Evolutionary conservation across 2,329 filamentous ascomycete genomes (phyloP), one percentile per base, ranked within the genome.

Genomic region (Phoma sp.): DNA sequence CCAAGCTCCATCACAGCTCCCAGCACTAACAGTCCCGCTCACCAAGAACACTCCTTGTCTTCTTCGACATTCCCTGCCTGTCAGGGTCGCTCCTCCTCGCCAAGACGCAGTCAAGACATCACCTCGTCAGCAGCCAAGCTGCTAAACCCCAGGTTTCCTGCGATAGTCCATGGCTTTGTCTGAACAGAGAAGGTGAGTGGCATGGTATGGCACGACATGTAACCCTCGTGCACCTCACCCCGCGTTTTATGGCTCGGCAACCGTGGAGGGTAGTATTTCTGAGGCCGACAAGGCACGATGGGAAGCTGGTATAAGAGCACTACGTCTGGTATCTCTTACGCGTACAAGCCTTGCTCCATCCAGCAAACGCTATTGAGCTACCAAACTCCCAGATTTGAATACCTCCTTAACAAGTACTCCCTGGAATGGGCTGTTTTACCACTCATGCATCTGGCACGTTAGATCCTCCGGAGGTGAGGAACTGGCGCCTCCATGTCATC

Each of bases 401-500:
- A 51, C 29, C 32, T 32, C 31, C 39, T 45, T n/a, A 25, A 57
- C 19, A 46, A 51, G 33, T 40, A 15, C 48, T 57, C 54, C 54
- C 54, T 54, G 46, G 44, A 51, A 68, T 68, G 65, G 64, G 65
- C 51, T 67, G 65, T 57, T 65, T 68, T 27, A 70, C 55, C 50
- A 71, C 64, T 52, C 69, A 73, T 55, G 70, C 70, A 46, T 60
- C 64, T 19, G 70, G 70, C 43, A 74, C 68, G 55, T 57, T 69
- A 58, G 71, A 74, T 58, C 71, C 71, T 39, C 71, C 69, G 40
- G 67, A 73, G 61, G 71, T 74, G 56, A 69, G 71, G 50, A 74
- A 73, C 43, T 73, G 71, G 71, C 63, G 70, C 38, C 71, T 72
- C 46, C 71, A 73, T 62, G 57, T 71, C 36, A 72, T 73, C 39